Evolutionary conservation across 208 protist species (phyloP).

Genomic region (Angomonas deanei): DNA sequence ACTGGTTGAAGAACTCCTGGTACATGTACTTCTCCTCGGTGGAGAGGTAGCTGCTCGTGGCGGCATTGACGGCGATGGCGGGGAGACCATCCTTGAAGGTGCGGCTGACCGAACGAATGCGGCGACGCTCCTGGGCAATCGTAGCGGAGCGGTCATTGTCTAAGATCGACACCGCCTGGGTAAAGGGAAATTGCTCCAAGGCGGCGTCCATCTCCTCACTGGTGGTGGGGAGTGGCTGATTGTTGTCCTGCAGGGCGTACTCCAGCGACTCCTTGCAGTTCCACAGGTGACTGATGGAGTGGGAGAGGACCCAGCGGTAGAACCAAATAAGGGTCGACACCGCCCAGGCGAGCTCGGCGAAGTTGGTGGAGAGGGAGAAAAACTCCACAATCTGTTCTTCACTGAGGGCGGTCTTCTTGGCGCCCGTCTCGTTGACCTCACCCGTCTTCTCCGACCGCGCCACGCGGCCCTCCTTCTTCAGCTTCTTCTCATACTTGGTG

Average conservation of each 20-base stretch:
- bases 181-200: slow-evolving; percentile 38
- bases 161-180: slow-evolving; percentile 47
- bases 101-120: slow-evolving; percentile 60
- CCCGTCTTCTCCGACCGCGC: not conserved
- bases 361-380: slow-evolving; percentile 35
- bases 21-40: slow-evolving; percentile 82
- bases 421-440: not conserved
- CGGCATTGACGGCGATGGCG: slow-evolving; percentile 38
- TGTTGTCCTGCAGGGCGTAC: slow-evolving; percentile 62
- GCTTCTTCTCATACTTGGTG: slow-evolving; percentile 16
- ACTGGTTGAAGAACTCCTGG: slow-evolving; percentile 83
- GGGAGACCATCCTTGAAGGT: slow-evolving; percentile 59
- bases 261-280: slow-evolving; percentile 72
- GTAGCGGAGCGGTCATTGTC: slow-evolving; percentile 62
- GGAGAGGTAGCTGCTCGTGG: slow-evolving; percentile 65
- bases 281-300: slow-evolving; percentile 67
- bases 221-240: slow-evolving; percentile 27
- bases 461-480: not conserved
- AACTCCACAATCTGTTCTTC: slow-evolving; percentile 40
- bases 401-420: slow-evolving; percentile 9
- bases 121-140: slow-evolving; percentile 63
- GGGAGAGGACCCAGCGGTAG: slow-evolving; percentile 77
- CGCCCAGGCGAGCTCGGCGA: slow-evolving; percentile 60
- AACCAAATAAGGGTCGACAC: slow-evolving; percentile 78
- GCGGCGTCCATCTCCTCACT: slow-evolving; percentile 48